Percentiles rank a stretch among this genome's conserved stretches.
Conservation (phyloP, 176 grass and related monocot genomes). For the Oryza brachyantha region DNA sequence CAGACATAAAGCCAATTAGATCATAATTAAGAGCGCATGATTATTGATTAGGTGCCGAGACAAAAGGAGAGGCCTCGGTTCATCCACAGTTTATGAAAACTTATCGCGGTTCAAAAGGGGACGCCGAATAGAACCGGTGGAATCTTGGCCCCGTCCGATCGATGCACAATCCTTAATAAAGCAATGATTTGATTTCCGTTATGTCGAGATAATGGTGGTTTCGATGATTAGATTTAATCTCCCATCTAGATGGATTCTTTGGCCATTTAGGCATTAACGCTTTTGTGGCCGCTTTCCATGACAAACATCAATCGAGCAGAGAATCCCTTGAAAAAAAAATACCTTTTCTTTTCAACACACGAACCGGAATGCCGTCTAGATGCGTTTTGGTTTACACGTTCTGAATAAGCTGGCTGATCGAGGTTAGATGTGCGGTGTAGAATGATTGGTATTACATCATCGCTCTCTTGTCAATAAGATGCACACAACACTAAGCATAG, state of each 20-base stretch:
- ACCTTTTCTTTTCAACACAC: no score
- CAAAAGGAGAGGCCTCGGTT: constrained; percentile 48
- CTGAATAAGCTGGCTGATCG: no score
- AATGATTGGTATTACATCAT: no score
- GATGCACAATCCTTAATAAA: background rate
- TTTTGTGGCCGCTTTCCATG: background rate
- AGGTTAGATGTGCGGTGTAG: no score
- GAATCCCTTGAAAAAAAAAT: background rate
- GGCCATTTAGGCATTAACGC: background rate
- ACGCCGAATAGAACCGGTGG: background rate
- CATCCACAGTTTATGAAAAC: constrained; percentile 25
- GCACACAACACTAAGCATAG: no score
- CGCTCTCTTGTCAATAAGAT: no score
- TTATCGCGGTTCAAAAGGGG: constrained; percentile 18
- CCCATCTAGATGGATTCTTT: background rate
- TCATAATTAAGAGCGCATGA: background rate
- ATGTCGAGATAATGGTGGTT: background rate
- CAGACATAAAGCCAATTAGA: background rate
- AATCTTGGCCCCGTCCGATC: constrained; percentile 11
- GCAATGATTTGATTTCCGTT: background rate
- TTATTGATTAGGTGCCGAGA: constrained; percentile 41
- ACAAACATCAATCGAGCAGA: background rate
- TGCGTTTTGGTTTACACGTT: no score
- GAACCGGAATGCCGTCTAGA: background rate
- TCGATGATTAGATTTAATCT: background rate